Percentiles rank a stretch among this genome's conserved stretches.
These are phyloP conservation scores for Heterobasidion occidentale DNA, from an alignment of 1,284 basidiomycete genomes.

Conservation along the genomic window DNA sequence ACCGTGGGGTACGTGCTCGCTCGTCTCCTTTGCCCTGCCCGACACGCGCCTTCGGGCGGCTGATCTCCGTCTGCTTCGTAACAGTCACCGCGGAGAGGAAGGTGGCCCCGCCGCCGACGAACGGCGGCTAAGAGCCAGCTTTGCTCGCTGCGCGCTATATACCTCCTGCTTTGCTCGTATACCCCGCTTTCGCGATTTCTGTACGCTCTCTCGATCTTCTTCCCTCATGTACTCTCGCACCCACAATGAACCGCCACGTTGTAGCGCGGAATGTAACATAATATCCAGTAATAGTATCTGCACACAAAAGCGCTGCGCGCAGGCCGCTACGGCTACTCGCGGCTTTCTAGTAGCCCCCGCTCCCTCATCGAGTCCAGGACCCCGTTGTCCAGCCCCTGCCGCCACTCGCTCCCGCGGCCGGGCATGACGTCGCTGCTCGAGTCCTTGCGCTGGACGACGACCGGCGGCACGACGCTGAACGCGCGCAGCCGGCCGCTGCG, in stretches of 20 bases:
- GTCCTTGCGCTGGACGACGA: constrained; percentile 55
- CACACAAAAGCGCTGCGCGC: neutral
- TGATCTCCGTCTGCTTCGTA: neutral
- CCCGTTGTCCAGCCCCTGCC: constrained; percentile 38
- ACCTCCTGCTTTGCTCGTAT: no score
- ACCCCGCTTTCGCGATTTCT: no score
- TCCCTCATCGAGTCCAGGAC: constrained; percentile 16
- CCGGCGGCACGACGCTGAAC: constrained; percentile 57
- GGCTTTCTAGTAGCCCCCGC: neutral
- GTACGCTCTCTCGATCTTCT: no score
- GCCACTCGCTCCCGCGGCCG: constrained; percentile 50
- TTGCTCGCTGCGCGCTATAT: no score
- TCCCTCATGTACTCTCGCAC: no score
- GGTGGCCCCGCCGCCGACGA: constrained; percentile 10
- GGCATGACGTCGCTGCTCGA: constrained; percentile 41
- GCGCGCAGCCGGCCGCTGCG: constrained; percentile 41
- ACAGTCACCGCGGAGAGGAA: constrained; percentile 31
- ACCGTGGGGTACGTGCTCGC: constrained; percentile 70
- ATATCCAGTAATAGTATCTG: no score
- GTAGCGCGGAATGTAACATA: no score
- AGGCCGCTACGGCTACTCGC: no score
- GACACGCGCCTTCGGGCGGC: no score
- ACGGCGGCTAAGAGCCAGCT: neutral
- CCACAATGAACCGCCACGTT: no score
- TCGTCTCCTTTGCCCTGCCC: neutral